A percentile compares a stretch with the other conserved stretches of the same genome.
Conservation (phyloP, 345 rosid species). For the Citrus maxima region DNA sequence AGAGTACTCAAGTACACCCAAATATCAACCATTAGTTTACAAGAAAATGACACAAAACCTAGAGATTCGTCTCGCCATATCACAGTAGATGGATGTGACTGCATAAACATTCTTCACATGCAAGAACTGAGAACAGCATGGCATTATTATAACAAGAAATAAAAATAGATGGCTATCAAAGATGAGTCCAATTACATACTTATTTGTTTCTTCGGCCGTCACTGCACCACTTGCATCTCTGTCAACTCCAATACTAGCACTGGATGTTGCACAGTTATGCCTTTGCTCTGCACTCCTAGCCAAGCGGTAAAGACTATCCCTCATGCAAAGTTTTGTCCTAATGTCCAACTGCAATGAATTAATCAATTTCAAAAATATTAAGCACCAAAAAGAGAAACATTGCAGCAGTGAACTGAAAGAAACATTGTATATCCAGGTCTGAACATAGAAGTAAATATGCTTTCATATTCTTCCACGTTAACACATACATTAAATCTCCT, state of each 20-base stretch:
- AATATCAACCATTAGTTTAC: neutral
- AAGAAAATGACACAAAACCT: neutral
- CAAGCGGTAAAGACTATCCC: constrained; percentile 90
- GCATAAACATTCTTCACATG: neutral
- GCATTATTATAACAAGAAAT: neutral
- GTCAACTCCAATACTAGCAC: constrained; percentile 39
- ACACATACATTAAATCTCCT: neutral
- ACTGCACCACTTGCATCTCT: constrained; percentile 30
- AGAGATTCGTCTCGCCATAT: neutral
- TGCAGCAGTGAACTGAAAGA: neutral
- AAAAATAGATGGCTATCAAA: neutral
- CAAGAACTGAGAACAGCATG: neutral
- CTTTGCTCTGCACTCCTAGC: constrained; percentile 91
- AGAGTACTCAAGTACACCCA: neutral
- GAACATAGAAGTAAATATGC: neutral
- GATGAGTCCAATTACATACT: constrained; percentile 37
- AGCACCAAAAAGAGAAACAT: neutral
- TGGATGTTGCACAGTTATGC: constrained; percentile 42
- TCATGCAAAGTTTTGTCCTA: constrained; percentile 83
- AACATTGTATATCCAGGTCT: too few relatives aligned
- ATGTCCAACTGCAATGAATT: constrained; percentile 67
- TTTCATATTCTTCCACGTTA: neutral
- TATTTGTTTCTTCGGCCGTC: constrained; percentile 54
- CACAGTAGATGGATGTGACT: neutral
- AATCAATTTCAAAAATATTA: constrained; percentile 5